Conservation (phyloP, 2,329 filamentous ascomycete genomes). For the Monosporascus sp. region DNA sequence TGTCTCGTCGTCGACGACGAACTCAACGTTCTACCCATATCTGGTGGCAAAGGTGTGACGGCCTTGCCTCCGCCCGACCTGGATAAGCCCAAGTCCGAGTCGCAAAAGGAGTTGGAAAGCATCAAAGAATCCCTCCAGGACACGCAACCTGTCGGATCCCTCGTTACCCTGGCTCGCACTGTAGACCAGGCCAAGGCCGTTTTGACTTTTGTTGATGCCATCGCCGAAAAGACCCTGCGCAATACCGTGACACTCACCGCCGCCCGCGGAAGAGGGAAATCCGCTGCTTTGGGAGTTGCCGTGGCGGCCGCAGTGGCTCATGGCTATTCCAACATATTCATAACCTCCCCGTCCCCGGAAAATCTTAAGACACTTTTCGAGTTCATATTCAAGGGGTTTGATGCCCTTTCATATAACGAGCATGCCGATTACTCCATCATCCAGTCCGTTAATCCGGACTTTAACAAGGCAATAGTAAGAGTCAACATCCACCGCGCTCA, state of each 20-base stretch:
- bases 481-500: slow-evolving; percentile 95
- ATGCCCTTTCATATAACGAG: slow-evolving; percentile 87
- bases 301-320: slow-evolving; percentile 92
- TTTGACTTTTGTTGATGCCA: slow-evolving; percentile 94
- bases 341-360: slow-evolving; percentile 94
- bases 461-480: slow-evolving; percentile 97
- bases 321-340: slow-evolving; percentile 98
- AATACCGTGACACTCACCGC: slow-evolving; percentile 93
- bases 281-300: slow-evolving; percentile 88
- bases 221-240: slow-evolving; percentile 89
- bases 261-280: slow-evolving; percentile 92
- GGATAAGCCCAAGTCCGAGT: slow-evolving; percentile 66
- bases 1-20: slow-evolving; percentile 97
- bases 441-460: slow-evolving; percentile 95
- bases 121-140: slow-evolving; percentile 87
- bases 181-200: slow-evolving; percentile 95
- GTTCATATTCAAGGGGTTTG: slow-evolving; percentile 97
- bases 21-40: slow-evolving; percentile 94
- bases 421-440: slow-evolving; percentile 98
- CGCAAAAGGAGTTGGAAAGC: slow-evolving; percentile 70
- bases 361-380: slow-evolving; percentile 98
- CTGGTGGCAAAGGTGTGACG: slow-evolving; percentile 85
- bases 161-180: slow-evolving; percentile 81
- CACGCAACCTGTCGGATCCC: slow-evolving; percentile 76
- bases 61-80: slow-evolving; percentile 71